Conservation (phyloP, 805 yeast species). For the Lachancea dasiensis region DNA sequence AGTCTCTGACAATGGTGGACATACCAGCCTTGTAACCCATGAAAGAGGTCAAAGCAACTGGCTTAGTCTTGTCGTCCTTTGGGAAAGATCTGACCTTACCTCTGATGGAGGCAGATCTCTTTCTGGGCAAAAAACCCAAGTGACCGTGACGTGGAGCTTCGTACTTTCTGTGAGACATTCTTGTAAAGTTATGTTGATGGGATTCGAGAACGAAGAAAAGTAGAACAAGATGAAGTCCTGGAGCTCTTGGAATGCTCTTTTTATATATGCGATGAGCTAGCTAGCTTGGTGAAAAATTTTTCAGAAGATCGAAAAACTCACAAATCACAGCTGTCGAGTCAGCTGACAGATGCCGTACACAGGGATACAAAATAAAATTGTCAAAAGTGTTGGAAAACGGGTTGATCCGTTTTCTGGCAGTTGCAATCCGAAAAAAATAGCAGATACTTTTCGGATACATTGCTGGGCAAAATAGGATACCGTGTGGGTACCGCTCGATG, state of each 20-base stretch:
- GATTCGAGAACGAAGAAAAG: neutral
- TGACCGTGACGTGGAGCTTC: slow-evolving; percentile 99
- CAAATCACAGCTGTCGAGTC: too few relatives aligned
- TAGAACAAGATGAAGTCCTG: neutral
- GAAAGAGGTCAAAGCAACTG: slow-evolving; percentile 98
- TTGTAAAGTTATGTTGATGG: slow-evolving; percentile 16
- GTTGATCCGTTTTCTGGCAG: too few relatives aligned
- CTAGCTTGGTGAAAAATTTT: slow-evolving; percentile 7
- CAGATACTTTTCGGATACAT: too few relatives aligned
- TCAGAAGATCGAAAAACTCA: slow-evolving; percentile 3
- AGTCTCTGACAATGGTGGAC: slow-evolving; percentile 99
- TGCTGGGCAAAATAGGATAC: too few relatives aligned
- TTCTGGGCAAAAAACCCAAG: slow-evolving; percentile 99
- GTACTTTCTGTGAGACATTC: slow-evolving; percentile 99
- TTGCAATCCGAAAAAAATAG: too few relatives aligned
- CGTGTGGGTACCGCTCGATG: too few relatives aligned
- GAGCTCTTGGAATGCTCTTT: neutral
- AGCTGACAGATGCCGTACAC: too few relatives aligned
- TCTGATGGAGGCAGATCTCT: slow-evolving; percentile 98
- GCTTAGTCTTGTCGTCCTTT: slow-evolving; percentile 95
- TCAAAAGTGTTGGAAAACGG: too few relatives aligned
- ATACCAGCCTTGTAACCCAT: slow-evolving; percentile 99
- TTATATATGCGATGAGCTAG: slow-evolving; percentile 17
- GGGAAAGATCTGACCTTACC: slow-evolving; percentile 99
- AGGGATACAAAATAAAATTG: too few relatives aligned